Base-by-base conservation (phyloP, 768 basidiomycete species). In the Mycena rosella region DNA sequence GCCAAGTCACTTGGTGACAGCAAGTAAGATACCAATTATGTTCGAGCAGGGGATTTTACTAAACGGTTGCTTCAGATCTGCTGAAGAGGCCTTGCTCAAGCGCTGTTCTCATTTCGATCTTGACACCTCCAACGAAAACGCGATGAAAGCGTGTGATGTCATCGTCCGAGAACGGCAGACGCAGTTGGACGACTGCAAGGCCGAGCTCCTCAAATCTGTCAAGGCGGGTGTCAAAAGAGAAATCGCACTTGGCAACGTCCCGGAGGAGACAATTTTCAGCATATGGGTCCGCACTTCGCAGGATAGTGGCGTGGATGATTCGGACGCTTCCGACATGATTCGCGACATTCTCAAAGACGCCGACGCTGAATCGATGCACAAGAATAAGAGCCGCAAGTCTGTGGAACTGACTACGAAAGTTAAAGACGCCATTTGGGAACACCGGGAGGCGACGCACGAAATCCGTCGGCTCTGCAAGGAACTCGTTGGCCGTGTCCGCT, bases 31-130 rank as follows among this genome's bases (percentile, higher is more conserved):
- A 42, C 32, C 17, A 24, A 20, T 9, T 26, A 24, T 56, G 58
- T 45, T 58, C 63, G 34, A 44, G 26, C 24, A 17, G 45, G 9
- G 29, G 22, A 49, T 53, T 40, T 45, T 52, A 32, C 27, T 48
- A 59, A 62, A 59, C 44, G 15, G 60, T 65, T 67, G 49, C 24
- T 60, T 40, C 66, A 96, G 94, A 72, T 88, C 94, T 67, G 94
- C 94, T 3, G 94, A 96, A 74, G 95, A 98, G 81, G 96, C 96
- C 2, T 86, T 98, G 14, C 85, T 98, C 65, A 98, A 98, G 76
- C 92, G 96, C 42, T 97, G 96, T 76, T 96, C 96, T 7, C 96
- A 97, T 76, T 98, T 97, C 78, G 94, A 96, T 71, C 84, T 96
- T 36, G 93, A 95, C 60, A 88, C 87, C 20, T 82, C 83, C 11